Conservation (phyloP, 2,329 filamentous ascomycete genomes). For the Fusarium gaditjirri region DNA sequence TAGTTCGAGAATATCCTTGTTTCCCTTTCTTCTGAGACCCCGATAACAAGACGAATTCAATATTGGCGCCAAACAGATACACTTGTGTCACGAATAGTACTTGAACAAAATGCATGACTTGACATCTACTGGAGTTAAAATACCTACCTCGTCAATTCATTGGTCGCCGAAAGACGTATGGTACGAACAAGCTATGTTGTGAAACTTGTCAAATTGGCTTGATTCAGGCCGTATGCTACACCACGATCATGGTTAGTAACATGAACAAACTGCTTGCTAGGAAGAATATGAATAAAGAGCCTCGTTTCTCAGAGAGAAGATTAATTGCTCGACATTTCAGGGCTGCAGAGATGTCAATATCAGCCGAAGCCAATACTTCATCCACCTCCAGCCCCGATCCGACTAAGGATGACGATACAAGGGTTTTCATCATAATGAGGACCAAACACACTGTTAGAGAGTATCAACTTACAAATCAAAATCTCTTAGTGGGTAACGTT, state of each 20-base stretch:
- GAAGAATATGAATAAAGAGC: background rate
- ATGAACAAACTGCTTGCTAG: constrained; percentile 1
- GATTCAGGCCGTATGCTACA: background rate
- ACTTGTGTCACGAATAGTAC: background rate
- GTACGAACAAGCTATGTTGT: background rate
- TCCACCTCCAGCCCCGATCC: constrained; percentile 60
- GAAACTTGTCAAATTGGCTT: background rate
- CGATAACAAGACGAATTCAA: background rate
- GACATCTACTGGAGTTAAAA: background rate
- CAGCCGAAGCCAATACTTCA: constrained; percentile 46
- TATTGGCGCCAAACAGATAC: background rate
- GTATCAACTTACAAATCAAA: constrained; percentile 21
- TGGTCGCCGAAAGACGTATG: background rate
- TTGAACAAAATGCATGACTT: background rate
- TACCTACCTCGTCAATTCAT: background rate
- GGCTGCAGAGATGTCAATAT: constrained; percentile 48
- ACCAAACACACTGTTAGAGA: background rate
- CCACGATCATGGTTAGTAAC: constrained; percentile 28
- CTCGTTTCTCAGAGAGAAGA: constrained; percentile 64
- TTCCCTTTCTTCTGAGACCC: background rate
- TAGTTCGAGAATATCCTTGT: background rate
- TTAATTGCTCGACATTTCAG: constrained; percentile 61
- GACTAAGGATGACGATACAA: constrained; percentile 97
- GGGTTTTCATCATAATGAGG: constrained; percentile 79
- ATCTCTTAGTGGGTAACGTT: background rate